Conservation (phyloP, 1,284 basidiomycete species). For the Cutaneotrichosporon sp. region DNA sequence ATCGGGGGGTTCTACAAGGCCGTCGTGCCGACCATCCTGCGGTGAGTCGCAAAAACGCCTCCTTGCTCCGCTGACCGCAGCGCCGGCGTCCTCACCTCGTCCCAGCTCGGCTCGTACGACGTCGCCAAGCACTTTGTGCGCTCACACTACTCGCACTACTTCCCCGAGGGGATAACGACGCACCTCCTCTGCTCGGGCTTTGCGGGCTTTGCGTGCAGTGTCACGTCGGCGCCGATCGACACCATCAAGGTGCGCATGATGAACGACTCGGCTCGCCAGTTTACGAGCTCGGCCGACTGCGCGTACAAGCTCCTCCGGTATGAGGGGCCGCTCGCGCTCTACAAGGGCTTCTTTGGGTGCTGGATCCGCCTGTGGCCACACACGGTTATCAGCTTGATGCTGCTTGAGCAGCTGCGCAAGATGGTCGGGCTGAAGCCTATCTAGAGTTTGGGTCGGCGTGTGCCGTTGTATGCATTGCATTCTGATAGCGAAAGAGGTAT, state of each 20-base stretch:
- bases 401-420: constrained; percentile 23
- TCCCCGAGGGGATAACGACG: constrained; percentile 24
- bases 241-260: constrained; percentile 28
- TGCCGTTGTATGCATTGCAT: neutral
- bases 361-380: constrained; percentile 29
- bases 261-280: constrained; percentile 22
- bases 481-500: too few relatives aligned
- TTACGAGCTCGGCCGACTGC: constrained; percentile 15
- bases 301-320: constrained; percentile 17
- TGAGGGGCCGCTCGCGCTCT: constrained; percentile 26
- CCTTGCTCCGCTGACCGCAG: constrained; percentile 7
- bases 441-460: constrained; percentile 3
- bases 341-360: constrained; percentile 28
- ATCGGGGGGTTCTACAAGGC: constrained; percentile 22
- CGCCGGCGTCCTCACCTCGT: constrained; percentile 25
- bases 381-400: constrained; percentile 22
- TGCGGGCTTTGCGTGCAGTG: constrained; percentile 22
- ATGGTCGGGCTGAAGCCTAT: constrained; percentile 22
- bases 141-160: constrained; percentile 19
- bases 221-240: constrained; percentile 24
- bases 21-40: constrained; percentile 18
- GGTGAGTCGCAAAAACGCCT: constrained; percentile 11
- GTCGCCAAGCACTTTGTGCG: constrained; percentile 26
- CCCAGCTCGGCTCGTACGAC: constrained; percentile 27
- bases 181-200: constrained; percentile 25